A percentile compares a stretch with the other conserved stretches of the same genome.
phyloP scores from a whole-genome alignment of 345 rosid genomes.

The Gossypium mustelinum region DNA sequence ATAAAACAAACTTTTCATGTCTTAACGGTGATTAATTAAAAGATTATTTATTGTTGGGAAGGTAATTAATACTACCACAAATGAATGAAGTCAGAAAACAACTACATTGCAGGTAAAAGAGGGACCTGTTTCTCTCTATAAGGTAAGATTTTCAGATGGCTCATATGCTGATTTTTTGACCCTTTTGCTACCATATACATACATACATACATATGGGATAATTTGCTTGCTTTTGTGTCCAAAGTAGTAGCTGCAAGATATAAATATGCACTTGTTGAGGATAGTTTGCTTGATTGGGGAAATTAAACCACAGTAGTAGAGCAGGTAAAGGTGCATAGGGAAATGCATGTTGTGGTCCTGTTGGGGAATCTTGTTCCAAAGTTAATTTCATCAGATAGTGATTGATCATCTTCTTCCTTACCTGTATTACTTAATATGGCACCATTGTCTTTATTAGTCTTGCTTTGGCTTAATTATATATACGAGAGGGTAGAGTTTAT shows the following conservation, averaged over 20 bases:
- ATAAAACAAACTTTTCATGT: not conserved
- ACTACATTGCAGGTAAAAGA: slow-evolving; percentile 26
- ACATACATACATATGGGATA: slow-evolving; percentile 16
- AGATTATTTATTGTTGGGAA: not conserved
- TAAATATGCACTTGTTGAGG: slow-evolving; percentile 9
- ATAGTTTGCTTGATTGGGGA: slow-evolving; percentile 38
- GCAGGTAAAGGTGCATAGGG: slow-evolving; percentile 34
- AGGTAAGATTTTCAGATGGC: slow-evolving; percentile 31
- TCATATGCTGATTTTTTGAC: slow-evolving; percentile 23
- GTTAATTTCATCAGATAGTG: slow-evolving; percentile 32
- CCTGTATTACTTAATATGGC: slow-evolving; percentile 4
- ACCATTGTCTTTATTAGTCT: slow-evolving; percentile 9
- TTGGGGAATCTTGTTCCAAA: slow-evolving; percentile 37
- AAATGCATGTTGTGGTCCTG: slow-evolving; percentile 29
- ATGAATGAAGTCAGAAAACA: not conserved
- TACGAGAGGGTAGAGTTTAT: not conserved
- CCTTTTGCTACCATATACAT: slow-evolving; percentile 29
- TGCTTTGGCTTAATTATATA: slow-evolving; percentile 8
- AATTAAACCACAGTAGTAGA: slow-evolving; percentile 19
- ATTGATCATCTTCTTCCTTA: slow-evolving; percentile 31
- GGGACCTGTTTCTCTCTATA: slow-evolving; percentile 41
- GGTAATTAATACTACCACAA: not conserved
- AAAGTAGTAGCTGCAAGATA: slow-evolving; percentile 21
- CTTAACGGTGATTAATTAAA: not conserved
- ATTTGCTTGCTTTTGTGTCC: slow-evolving; percentile 32